Evolutionary conservation across 495 filamentous ascomycete genomes (phyloP).

Genomic region (Neurospora sublineolata): DNA sequence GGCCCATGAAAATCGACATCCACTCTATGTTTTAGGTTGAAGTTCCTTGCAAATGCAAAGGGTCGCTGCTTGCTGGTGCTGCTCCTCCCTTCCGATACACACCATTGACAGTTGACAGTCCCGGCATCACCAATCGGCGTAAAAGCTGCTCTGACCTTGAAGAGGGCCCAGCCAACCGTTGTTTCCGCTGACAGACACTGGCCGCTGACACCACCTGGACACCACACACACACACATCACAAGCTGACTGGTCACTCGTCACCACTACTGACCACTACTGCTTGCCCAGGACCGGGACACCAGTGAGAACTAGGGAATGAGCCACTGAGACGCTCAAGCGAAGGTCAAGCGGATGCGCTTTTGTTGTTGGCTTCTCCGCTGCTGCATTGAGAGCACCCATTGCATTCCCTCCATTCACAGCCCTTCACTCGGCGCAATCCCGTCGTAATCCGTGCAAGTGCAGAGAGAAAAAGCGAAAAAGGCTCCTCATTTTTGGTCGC

Average conservation of each 20-base stretch:
- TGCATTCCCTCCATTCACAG: background rate
- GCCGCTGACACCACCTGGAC: slow-evolving; percentile 2
- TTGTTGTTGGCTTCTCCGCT: background rate
- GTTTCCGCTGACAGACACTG: background rate
- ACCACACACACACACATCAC: slow-evolving; percentile 21
- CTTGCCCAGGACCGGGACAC: background rate
- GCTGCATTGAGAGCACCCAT: background rate
- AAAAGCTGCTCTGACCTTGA: background rate
- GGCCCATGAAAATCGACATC: background rate
- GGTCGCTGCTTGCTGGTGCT: background rate
- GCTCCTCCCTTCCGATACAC: background rate
- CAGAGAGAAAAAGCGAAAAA: background rate
- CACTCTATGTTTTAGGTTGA: background rate
- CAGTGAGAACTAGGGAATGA: background rate
- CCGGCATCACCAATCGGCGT: background rate
- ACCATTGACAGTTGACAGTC: background rate
- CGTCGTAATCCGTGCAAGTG: background rate
- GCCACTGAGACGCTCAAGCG: background rate
- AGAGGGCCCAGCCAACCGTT: background rate
- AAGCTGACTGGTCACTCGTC: slow-evolving; percentile 20
- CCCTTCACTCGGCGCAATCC: background rate
- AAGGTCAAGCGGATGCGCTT: background rate
- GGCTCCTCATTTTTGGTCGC: background rate
- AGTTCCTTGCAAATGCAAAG: background rate
- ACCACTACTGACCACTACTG: slow-evolving; percentile 13